Conservation (phyloP, 306 rosid genomes). For the Hippophae rhamnoides region DNA sequence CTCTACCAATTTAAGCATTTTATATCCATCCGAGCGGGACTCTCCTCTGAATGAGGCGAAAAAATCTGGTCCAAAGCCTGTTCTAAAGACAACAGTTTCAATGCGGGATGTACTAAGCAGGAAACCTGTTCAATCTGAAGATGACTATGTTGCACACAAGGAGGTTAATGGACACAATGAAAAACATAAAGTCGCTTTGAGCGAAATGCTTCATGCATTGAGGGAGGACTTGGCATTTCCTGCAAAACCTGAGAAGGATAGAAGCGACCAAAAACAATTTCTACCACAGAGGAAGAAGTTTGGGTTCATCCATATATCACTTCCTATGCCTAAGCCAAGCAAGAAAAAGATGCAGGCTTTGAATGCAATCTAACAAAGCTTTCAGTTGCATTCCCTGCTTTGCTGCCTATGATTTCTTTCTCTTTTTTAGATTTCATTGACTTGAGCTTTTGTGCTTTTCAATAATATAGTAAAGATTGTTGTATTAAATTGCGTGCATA, state of each 20-base stretch:
- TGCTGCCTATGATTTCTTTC: not conserved
- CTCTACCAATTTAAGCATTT: slow-evolving; percentile 27
- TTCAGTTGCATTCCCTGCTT: not conserved
- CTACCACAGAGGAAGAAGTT: slow-evolving; percentile 60
- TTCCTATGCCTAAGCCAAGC: slow-evolving; percentile 56
- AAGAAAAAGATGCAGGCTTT: slow-evolving; percentile 50
- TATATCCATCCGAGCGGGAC: slow-evolving; percentile 28
- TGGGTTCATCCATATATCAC: slow-evolving; percentile 79
- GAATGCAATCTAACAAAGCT: slow-evolving; percentile 19
- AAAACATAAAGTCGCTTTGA: slow-evolving; percentile 67
- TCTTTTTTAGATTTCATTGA: too few relatives aligned
- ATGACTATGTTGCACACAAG: slow-evolving; percentile 27
- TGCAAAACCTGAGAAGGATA: slow-evolving; percentile 46
- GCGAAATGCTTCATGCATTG: slow-evolving; percentile 83
- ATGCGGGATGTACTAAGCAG: slow-evolving; percentile 82
- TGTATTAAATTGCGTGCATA: too few relatives aligned
- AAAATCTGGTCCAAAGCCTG: slow-evolving; percentile 37
- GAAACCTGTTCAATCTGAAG: slow-evolving; percentile 60
- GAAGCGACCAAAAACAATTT: slow-evolving; percentile 39
- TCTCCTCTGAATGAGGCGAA: slow-evolving; percentile 28
- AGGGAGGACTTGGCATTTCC: slow-evolving; percentile 55
- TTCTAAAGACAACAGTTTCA: slow-evolving; percentile 49
- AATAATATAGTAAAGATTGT: too few relatives aligned
- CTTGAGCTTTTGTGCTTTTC: too few relatives aligned
- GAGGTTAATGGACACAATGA: slow-evolving; percentile 40